phyloP scores from a whole-genome alignment of 768 basidiomycete species.

The Pluteus cervinus region DNA sequence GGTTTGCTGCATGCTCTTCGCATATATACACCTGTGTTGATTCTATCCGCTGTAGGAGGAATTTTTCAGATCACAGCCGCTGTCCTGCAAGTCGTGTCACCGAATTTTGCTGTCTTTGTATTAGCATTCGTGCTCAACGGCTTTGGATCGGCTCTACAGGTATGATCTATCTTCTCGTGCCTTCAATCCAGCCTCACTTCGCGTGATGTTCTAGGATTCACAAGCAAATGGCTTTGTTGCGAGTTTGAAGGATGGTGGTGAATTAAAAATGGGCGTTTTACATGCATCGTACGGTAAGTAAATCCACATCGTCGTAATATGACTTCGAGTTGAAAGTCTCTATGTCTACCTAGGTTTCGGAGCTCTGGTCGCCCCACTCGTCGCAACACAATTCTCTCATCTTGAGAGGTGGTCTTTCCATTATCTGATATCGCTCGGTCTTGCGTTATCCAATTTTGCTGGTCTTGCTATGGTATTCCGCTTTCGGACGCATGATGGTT shows the following conservation, averaged over 20 bases:
- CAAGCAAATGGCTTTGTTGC: slow-evolving; percentile 71
- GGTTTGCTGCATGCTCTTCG: slow-evolving; percentile 6
- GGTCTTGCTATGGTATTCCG: slow-evolving; percentile 55
- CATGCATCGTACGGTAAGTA: slow-evolving; percentile 56
- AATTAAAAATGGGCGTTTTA: slow-evolving; percentile 63
- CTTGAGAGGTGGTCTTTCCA: slow-evolving; percentile 69
- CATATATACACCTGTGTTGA: background rate
- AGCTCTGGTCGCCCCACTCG: slow-evolving; percentile 64
- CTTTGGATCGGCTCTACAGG: slow-evolving; percentile 38
- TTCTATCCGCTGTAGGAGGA: slow-evolving; percentile 33
- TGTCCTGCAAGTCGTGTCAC: slow-evolving; percentile 44
- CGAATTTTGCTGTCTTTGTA: slow-evolving; percentile 61
- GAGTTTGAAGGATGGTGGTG: slow-evolving; percentile 44
- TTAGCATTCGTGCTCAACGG: slow-evolving; percentile 40
- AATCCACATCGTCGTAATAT: background rate
- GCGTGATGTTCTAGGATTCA: slow-evolving; percentile 41
- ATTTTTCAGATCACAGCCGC: slow-evolving; percentile 48
- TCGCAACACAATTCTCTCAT: slow-evolving; percentile 76
- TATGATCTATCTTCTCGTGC: slow-evolving; percentile 14
- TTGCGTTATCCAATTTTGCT: slow-evolving; percentile 53
- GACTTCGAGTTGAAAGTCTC: background rate
- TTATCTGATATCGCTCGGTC: slow-evolving; percentile 61
- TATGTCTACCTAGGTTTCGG: slow-evolving; percentile 47
- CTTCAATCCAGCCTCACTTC: background rate
- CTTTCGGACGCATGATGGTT: slow-evolving; percentile 67